phyloP scores from a whole-genome alignment of 768 basidiomycete species.

The Termitomyces sp. region DNA sequence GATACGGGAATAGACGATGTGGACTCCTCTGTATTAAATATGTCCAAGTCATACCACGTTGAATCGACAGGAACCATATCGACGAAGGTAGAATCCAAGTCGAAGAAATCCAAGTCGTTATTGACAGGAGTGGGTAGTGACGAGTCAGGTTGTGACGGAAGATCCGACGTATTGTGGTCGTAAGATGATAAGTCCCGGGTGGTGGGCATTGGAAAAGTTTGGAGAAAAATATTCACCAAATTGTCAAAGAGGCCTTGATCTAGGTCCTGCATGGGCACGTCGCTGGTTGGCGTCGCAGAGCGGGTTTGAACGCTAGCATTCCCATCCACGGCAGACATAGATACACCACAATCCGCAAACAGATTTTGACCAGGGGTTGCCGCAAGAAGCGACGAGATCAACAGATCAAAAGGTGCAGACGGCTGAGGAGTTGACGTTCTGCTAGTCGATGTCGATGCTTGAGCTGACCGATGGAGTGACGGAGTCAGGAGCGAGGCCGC shows the following conservation, averaged over 20 bases:
- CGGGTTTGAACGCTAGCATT: constrained; percentile 9
- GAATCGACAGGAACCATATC: constrained; percentile 7
- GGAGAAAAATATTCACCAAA: constrained; percentile 52
- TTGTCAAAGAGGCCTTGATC: constrained; percentile 46
- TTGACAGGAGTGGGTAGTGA: constrained; percentile 5
- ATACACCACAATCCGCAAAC: not conserved
- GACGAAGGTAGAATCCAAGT: constrained; percentile 12
- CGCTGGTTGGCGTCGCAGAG: not conserved
- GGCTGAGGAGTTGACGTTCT: constrained; percentile 14
- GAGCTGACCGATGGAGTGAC: not conserved
- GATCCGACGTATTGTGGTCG: constrained; percentile 9
- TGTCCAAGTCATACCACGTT: constrained; percentile 11
- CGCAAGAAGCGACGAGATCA: constrained; percentile 39
- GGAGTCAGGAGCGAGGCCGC: not conserved
- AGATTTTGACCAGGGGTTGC: constrained; percentile 20
- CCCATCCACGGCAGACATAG: not conserved
- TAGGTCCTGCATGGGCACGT: constrained; percentile 15
- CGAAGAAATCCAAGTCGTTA: constrained; percentile 16
- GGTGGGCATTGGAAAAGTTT: constrained; percentile 38
- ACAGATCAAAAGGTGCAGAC: constrained; percentile 35
- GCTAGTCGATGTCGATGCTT: not conserved
- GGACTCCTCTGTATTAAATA: not conserved
- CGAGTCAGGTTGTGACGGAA: constrained; percentile 4
- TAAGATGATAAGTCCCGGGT: constrained; percentile 26
- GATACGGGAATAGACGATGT: constrained; percentile 1